Conservation (phyloP, 345 rosid genomes). For the Firmiana major region DNA sequence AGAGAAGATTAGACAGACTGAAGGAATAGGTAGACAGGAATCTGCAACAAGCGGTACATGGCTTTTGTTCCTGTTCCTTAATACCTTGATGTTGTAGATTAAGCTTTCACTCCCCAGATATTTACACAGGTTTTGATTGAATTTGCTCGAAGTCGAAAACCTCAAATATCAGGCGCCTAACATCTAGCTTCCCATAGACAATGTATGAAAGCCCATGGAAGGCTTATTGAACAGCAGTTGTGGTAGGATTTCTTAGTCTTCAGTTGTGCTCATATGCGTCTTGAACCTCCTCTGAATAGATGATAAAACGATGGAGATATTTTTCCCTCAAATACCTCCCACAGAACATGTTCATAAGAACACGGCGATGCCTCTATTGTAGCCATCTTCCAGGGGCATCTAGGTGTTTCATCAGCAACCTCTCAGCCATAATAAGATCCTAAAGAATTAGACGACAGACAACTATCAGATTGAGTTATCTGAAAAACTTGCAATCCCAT, state of each 20-base stretch:
- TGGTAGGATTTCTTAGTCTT: conserved; percentile 62
- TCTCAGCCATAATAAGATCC: conserved; percentile 93
- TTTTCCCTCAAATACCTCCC: conserved; percentile 80
- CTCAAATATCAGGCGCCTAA: conserved; percentile 87
- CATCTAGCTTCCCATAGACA: conserved; percentile 83
- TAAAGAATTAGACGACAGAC: conserved; percentile 17
- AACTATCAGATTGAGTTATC: neutral
- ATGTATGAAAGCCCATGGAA: conserved; percentile 85
- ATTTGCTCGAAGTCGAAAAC: conserved; percentile 93
- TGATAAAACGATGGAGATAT: conserved; percentile 55
- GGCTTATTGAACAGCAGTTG: conserved; percentile 87
- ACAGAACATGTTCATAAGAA: conserved; percentile 92
- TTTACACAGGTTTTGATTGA: conserved; percentile 76
- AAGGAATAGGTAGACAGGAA: conserved; percentile 67
- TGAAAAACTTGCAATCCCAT: neutral
- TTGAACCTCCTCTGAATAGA: conserved; percentile 70
- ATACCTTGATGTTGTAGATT: neutral
- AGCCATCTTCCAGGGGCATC: conserved; percentile 95
- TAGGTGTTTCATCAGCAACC: conserved; percentile 83
- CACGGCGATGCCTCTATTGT: conserved; percentile 79
- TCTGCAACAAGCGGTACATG: conserved; percentile 59
- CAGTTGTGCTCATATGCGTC: conserved; percentile 76
- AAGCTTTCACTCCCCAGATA: conserved; percentile 6
- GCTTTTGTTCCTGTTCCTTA: neutral
- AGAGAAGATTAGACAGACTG: conserved; percentile 58